Base-by-base conservation (phyloP, 805 yeast species). In the Clavispora santaluciae region DNA sequence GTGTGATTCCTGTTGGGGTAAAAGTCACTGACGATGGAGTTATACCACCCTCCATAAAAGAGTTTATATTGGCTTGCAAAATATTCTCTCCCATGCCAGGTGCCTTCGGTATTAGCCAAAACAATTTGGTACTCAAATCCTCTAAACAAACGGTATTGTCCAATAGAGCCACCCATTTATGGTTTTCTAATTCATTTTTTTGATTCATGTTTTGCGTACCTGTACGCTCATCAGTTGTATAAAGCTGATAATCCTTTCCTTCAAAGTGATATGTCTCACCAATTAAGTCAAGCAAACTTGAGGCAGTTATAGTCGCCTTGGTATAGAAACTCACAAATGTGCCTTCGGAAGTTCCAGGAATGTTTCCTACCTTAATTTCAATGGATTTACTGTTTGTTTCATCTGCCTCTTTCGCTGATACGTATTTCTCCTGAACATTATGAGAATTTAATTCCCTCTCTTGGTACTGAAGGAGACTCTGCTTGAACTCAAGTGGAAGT, bases 401-500 rank as follows among this genome's bases (percentile, higher is more conserved):
- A 9, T 28, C 12, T 5, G 18, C 21, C 5, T 21, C 22, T 23
- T 33, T 33, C 5, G 25, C 35, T 5, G 20, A 16, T 16, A 15
- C 25, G 18, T 33, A 26, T 4, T 36, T 20, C 9, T 35, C 41
- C 1, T 34, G 44, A 9, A 44, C 33, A n/a, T 48, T 44, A 18
- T 41, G 18, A 12, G 18, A 11, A 5, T 15, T 7, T 1, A 12
- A 15, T 15, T 28, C 20, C 18, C 16, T 28, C 8, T 18, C 20
- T 5, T 12, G 30, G 10, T 22, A 33, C 6, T 33, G 23, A 3
- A 46, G 50, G 8, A 67, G 48, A 25, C 51, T 56, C 24, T 53
- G 57, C 39, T 49, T 61, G 40, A 66, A 62, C 43, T 69, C 75
- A 29, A 59, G 55, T 0, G 83, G 76, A 26, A 78, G 63, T 3